Conservation (phyloP, 2,329 filamentous ascomycete species). For the Fusarium sp. region DNA sequence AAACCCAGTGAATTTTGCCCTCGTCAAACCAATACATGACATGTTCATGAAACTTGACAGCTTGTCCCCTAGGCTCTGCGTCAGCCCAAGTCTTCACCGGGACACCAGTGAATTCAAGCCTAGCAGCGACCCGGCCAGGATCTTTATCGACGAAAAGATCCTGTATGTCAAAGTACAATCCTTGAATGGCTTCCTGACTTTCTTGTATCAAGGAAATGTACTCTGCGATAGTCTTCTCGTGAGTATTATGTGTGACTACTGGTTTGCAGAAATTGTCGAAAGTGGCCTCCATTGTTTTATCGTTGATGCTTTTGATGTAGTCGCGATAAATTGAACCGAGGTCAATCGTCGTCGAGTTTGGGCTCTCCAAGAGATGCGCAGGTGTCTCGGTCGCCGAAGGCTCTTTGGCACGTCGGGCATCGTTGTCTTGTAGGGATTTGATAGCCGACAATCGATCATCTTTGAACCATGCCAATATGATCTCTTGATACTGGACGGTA, state of each 20-base stretch:
- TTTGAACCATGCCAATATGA: conserved; percentile 17
- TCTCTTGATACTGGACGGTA: conserved; percentile 11
- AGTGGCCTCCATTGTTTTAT: conserved; percentile 12
- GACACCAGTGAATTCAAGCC: conserved; percentile 24
- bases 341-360: neutral
- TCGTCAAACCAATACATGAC: conserved; percentile 35
- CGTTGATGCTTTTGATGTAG: conserved; percentile 30
- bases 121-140: neutral
- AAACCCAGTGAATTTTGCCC: conserved; percentile 24
- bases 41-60: conserved; percentile 34
- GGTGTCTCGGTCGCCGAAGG: neutral
- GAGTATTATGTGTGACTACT: conserved; percentile 4
- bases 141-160: conserved; percentile 10
- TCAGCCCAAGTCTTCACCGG: conserved; percentile 4
- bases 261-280: conserved; percentile 8
- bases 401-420: neutral
- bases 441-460: conserved; percentile 6
- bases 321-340: neutral
- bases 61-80: conserved; percentile 1
- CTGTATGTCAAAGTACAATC: conserved; percentile 15
- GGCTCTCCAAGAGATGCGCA: rapidly evolving
- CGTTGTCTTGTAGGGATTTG: conserved; percentile 6
- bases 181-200: conserved; percentile 10
- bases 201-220: conserved; percentile 25
- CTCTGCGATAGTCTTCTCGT: neutral